Conservation (phyloP, 768 basidiomycete species). For the Macrolepiota dolichaula region DNA sequence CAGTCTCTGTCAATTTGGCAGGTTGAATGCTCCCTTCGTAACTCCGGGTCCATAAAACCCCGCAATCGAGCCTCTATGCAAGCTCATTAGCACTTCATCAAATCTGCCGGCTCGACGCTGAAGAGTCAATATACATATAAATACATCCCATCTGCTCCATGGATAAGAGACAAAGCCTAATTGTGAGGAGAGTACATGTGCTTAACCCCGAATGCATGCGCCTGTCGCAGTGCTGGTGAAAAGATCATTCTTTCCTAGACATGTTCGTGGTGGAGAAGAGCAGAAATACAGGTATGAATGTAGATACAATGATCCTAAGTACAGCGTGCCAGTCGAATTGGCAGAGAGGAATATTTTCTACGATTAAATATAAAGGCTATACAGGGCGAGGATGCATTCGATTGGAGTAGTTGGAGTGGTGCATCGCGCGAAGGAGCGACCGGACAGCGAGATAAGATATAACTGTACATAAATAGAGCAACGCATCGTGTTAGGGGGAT, state of each 20-base stretch:
- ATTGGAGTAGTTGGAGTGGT: constrained; percentile 63
- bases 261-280: constrained; percentile 44
- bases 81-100: constrained; percentile 59
- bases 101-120: constrained; percentile 47
- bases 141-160: too few species aligned
- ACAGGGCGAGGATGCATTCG: constrained; percentile 47
- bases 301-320: constrained; percentile 34
- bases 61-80: constrained; percentile 46
- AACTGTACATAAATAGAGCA: neutral
- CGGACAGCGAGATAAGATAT: constrained; percentile 40
- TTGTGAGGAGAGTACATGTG: too few species aligned
- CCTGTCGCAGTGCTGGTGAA: constrained; percentile 7
- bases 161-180: too few species aligned
- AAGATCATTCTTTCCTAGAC: constrained; percentile 28
- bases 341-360: constrained; percentile 38
- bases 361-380: constrained; percentile 29
- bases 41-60: constrained; percentile 51
- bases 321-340: constrained; percentile 28
- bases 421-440: constrained; percentile 67
- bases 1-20: constrained; percentile 46
- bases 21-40: constrained; percentile 50
- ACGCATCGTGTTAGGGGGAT: neutral
- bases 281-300: constrained; percentile 33
- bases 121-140: constrained; percentile 45
- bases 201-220: too few species aligned